Evolutionary conservation across 2,329 filamentous ascomycete genomes (phyloP), one percentile per base, ranked within the genome.

Genomic region (Plenodomus lindquistii): DNA sequence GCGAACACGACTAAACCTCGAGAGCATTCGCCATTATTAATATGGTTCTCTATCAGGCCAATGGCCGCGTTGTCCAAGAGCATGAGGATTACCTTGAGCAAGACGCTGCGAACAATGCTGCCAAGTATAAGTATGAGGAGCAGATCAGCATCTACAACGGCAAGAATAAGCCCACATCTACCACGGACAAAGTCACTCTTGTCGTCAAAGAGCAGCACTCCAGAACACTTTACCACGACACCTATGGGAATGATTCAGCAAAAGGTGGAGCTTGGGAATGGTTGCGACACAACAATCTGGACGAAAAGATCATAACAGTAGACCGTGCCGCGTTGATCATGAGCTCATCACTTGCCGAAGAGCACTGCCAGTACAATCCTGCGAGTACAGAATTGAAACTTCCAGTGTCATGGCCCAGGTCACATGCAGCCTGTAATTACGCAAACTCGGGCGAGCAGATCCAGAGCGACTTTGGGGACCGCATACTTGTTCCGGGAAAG

Each of bases 61-160:
- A 49, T 15, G 54, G 52, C 16, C 44, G 39, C 27, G 54, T 54
- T 6, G 46, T 55, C 16, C 31, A 41, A 1, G 43, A 15, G 17
- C 55, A 62, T 18, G 59, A 62, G 24, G 13, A 41, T 6, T 45
- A 54, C 17, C 37, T 62, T 16, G 55, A 57, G 22, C 7, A 40
- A 15, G 3, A 49, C n/a, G 57, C 53, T 21, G 15, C 2, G 2
- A 41, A 18, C n/a, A 2, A 13, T 11, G 42, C 43, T 1, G 13
- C 21, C 5, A 4, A 31, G 1, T 8, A 27, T 2, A 3, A 6
- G 6, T 54, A 53, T 37, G 15, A 29, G 2, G 47, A 59, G 3
- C 57, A 51, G 34, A 44, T 50, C 8, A 18, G 46, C 2, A 6
- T 46, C 6, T 46, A 4, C 15, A 48, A 50, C 3, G 22, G 42